Percentiles rank a stretch among this genome's conserved stretches.
Evolutionary conservation across 2,329 filamentous ascomycete species (phyloP).

Genomic region (Fusarium keratoplasticum): DNA sequence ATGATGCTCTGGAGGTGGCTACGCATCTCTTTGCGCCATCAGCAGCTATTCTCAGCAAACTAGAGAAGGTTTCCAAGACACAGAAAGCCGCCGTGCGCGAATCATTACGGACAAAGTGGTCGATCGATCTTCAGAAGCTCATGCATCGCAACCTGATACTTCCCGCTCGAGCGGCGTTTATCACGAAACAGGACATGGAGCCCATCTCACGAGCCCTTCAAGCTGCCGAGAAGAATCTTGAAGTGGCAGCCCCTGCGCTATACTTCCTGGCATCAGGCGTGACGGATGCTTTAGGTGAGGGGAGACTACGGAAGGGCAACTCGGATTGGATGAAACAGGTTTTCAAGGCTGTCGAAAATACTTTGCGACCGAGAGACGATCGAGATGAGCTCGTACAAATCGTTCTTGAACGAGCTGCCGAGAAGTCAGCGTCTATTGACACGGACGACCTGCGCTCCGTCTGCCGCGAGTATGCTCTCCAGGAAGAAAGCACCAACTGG

Average conservation of each 20-base stretch:
- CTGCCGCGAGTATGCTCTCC: constrained; percentile 57
- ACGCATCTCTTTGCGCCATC: constrained; percentile 56
- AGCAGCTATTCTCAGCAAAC: constrained; percentile 53
- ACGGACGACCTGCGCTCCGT: constrained; percentile 55
- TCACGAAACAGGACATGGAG: constrained; percentile 56
- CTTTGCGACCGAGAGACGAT: constrained; percentile 40
- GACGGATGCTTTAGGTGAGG: constrained; percentile 38
- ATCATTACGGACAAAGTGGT: constrained; percentile 53
- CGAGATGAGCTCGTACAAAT: constrained; percentile 45
- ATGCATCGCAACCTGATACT: constrained; percentile 64
- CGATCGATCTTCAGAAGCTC: constrained; percentile 59
- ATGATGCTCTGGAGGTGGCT: constrained; percentile 63
- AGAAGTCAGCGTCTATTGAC: constrained; percentile 51
- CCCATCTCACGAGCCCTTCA: constrained; percentile 56
- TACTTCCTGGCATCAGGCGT: constrained; percentile 56
- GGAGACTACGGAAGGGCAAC: constrained; percentile 49
- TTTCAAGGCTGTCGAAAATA: constrained; percentile 48
- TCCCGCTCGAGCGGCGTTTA: constrained; percentile 61
- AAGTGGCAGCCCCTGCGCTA: constrained; percentile 56
- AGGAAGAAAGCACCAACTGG: constrained; percentile 54
- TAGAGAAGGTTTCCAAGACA: constrained; percentile 49
- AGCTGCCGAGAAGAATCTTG: constrained; percentile 50
- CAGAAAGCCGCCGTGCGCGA: constrained; percentile 20
- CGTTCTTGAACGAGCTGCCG: constrained; percentile 47
- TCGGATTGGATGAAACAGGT: constrained; percentile 54